These are phyloP conservation scores for Kalmusia sp. DNA, from an alignment of 2,329 filamentous ascomycete genomes.

Conservation along the genomic window DNA sequence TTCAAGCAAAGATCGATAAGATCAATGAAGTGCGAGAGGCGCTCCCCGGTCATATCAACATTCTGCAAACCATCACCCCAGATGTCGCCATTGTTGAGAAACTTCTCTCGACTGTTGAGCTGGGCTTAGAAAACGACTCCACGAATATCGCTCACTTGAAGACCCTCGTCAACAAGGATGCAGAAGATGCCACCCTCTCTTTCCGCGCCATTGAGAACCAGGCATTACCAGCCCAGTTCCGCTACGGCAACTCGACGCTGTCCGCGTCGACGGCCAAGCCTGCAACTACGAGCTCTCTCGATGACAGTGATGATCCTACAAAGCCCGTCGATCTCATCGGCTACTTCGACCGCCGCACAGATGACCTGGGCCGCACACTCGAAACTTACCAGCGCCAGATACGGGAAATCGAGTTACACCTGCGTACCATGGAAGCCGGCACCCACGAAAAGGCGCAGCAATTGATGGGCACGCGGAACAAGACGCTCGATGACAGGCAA, in stretches of 20 bases:
- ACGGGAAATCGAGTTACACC: constrained; percentile 56
- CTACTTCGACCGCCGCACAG: constrained; percentile 54
- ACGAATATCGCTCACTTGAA: constrained; percentile 65
- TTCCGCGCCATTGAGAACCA: constrained; percentile 79
- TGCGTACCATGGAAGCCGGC: constrained; percentile 56
- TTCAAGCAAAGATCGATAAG: constrained; percentile 78
- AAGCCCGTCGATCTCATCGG: constrained; percentile 53
- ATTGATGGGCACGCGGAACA: constrained; percentile 44
- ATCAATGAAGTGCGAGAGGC: constrained; percentile 77
- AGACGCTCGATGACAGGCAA: constrained; percentile 47
- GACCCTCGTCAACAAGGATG: constrained; percentile 68
- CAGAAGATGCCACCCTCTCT: constrained; percentile 72
- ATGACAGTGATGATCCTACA: constrained; percentile 44
- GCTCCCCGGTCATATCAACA: constrained; percentile 67
- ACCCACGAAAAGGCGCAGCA: constrained; percentile 53
- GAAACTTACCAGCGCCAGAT: constrained; percentile 52
- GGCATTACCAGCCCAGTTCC: constrained; percentile 71
- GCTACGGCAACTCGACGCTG: constrained; percentile 54
- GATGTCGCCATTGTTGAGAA: constrained; percentile 70
- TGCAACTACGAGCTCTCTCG: constrained; percentile 34
- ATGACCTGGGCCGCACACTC: constrained; percentile 48
- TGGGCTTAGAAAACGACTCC: constrained; percentile 68
- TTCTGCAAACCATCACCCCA: constrained; percentile 68
- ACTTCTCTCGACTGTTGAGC: constrained; percentile 68
- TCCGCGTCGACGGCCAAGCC: constrained; percentile 37